These are phyloP conservation scores for Ceratobasidium sp. DNA, from an alignment of 1,284 basidiomycete species.

Conservation along the genomic window DNA sequence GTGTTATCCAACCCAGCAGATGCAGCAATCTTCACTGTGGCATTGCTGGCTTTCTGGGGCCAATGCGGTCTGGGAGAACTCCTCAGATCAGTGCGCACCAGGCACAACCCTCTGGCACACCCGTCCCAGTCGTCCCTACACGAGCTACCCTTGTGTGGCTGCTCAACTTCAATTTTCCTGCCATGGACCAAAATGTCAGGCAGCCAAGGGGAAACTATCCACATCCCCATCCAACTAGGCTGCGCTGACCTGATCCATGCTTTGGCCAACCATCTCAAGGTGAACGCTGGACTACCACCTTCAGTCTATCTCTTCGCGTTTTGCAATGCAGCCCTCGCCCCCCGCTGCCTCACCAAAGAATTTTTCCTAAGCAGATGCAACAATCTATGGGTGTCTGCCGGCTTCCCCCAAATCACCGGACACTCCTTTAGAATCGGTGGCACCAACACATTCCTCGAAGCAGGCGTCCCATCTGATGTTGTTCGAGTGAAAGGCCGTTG, in stretches of 20 bases:
- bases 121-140: neutral
- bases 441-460: conserved; percentile 51
- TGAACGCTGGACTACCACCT: neutral
- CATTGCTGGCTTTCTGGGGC: conserved; percentile 40
- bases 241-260: neutral
- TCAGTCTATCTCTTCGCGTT: neutral
- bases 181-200: no score
- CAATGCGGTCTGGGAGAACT: conserved; percentile 39
- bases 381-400: conserved; percentile 47
- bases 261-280: neutral
- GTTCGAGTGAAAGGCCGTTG: conserved; percentile 52
- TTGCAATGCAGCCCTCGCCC: neutral
- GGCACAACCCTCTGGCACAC: neutral
- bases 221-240: neutral
- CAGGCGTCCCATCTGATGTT: conserved; percentile 52
- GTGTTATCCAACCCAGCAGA: no score
- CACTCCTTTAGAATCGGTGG: conserved; percentile 55
- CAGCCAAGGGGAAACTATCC: no score
- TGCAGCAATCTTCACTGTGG: no score
- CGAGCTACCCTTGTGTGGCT: no score
- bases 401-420: conserved; percentile 51
- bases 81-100: no score
- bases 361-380: conserved; percentile 27
- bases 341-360: neutral
- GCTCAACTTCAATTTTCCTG: no score